Conservation (phyloP, 2,329 filamentous ascomycete species). For the Proliferodiscus dingleyae region DNA sequence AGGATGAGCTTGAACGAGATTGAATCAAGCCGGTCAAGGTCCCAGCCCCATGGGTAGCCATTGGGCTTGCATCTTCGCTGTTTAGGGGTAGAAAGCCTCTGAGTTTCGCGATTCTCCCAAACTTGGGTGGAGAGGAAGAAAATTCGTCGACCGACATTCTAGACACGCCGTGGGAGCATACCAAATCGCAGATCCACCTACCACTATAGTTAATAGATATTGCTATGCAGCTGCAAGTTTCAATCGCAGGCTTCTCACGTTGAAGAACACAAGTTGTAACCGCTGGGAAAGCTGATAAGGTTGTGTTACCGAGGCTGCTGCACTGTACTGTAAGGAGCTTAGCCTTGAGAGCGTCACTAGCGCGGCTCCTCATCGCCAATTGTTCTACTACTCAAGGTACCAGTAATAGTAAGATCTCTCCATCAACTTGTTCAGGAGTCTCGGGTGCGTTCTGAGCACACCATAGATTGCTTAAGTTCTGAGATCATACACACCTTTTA, state of each 20-base stretch:
- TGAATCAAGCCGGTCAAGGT: slow-evolving; percentile 27
- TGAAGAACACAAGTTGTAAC: background rate
- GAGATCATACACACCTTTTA: background rate
- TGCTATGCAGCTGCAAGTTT: background rate
- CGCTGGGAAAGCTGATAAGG: background rate
- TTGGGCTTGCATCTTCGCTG: slow-evolving; percentile 25
- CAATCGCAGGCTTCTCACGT: background rate
- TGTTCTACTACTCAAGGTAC: no score
- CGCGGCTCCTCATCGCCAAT: no score
- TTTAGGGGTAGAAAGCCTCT: slow-evolving; percentile 25
- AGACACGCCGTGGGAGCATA: background rate
- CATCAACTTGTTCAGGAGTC: no score
- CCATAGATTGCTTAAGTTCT: no score
- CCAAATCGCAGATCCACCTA: background rate
- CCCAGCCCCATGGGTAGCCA: slow-evolving; percentile 30
- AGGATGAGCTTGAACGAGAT: slow-evolving; percentile 26
- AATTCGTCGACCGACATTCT: slow-evolving; percentile 13
- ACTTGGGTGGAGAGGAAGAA: slow-evolving; percentile 18
- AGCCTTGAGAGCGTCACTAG: no score
- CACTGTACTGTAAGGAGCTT: no score
- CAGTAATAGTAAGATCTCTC: no score
- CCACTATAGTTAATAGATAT: background rate
- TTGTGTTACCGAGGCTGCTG: no score
- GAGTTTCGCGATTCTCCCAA: slow-evolving; percentile 20
- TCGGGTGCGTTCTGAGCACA: no score